phyloP scores from a whole-genome alignment of 371 early-diverging fungal species.

The Syncephalastrum contaminatum region DNA sequence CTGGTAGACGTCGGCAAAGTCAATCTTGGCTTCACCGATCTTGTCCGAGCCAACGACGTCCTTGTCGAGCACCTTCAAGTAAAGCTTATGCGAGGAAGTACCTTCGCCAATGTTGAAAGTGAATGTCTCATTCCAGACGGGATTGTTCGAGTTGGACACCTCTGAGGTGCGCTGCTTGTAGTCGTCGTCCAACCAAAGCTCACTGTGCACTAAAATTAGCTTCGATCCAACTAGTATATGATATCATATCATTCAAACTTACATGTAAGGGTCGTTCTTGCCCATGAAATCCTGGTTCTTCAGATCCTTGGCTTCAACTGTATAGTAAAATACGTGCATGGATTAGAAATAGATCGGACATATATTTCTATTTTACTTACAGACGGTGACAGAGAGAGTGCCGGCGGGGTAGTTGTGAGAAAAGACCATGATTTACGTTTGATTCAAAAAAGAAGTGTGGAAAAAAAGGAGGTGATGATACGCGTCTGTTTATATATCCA shows the following conservation, averaged over 20 bases:
- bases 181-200: constrained; percentile 38
- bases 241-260: neutral
- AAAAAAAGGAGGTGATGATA: too few relatives aligned
- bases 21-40: constrained; percentile 31
- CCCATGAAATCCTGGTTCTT: constrained; percentile 33
- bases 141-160: constrained; percentile 29
- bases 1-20: constrained; percentile 26
- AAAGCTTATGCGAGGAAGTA: constrained; percentile 29
- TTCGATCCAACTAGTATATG: neutral
- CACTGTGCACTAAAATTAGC: constrained; percentile 9
- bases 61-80: constrained; percentile 38
- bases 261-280: constrained; percentile 36
- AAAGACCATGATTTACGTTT: constrained; percentile 6
- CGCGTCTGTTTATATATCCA: too few relatives aligned
- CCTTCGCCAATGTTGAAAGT: constrained; percentile 34
- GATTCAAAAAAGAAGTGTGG: too few relatives aligned
- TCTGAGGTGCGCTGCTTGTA: constrained; percentile 38
- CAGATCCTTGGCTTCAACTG: constrained; percentile 38
- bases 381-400: constrained; percentile 31
- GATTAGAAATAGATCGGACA: neutral
- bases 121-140: constrained; percentile 45
- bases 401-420: constrained; percentile 21
- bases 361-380: constrained; percentile 8
- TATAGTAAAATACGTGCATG: neutral
- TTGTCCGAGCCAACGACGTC: constrained; percentile 31